A percentile compares a stretch with the other conserved stretches of the same genome.
These are phyloP conservation scores for Saposhnikovia divaricata DNA, from an alignment of 129 eudicot species.

Conservation along the genomic window DNA sequence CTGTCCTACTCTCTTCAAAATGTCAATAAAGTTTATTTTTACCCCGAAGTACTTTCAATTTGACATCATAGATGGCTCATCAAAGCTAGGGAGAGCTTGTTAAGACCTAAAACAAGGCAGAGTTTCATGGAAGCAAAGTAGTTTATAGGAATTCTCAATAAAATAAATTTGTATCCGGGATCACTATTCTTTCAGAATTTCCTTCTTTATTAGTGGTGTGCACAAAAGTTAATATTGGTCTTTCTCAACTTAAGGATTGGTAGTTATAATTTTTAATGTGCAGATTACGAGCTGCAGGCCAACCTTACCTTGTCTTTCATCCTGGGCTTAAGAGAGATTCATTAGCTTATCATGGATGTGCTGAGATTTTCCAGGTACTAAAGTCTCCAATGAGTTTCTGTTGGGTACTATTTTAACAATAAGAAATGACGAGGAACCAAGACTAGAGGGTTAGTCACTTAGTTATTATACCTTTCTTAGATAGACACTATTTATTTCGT, in stretches of 20 bases:
- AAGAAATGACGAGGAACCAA: neutral
- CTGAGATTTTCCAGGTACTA: constrained; percentile 90
- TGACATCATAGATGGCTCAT: neutral
- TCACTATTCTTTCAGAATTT: neutral
- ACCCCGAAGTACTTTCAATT: neutral
- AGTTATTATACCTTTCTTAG: neutral
- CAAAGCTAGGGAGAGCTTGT: neutral
- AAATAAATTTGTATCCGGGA: neutral
- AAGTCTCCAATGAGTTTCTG: neutral
- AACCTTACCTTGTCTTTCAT: constrained; percentile 88
- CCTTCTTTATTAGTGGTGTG: neutral
- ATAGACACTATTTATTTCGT: neutral
- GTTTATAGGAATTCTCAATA: neutral
- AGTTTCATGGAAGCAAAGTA: neutral
- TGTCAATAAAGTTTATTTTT: neutral
- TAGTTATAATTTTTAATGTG: constrained; percentile 2
- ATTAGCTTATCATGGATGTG: constrained; percentile 94
- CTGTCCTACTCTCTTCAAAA: neutral
- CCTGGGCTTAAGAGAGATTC: constrained; percentile 85
- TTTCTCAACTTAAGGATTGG: neutral
- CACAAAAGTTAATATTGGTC: neutral
- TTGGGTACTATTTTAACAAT: neutral
- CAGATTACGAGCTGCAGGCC: constrained; percentile 88
- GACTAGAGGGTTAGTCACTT: neutral
- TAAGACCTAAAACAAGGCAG: too few species aligned